These are phyloP conservation scores for Neonectria ditissima DNA, from an alignment of 2,329 filamentous ascomycete species.

Conservation along the genomic window DNA sequence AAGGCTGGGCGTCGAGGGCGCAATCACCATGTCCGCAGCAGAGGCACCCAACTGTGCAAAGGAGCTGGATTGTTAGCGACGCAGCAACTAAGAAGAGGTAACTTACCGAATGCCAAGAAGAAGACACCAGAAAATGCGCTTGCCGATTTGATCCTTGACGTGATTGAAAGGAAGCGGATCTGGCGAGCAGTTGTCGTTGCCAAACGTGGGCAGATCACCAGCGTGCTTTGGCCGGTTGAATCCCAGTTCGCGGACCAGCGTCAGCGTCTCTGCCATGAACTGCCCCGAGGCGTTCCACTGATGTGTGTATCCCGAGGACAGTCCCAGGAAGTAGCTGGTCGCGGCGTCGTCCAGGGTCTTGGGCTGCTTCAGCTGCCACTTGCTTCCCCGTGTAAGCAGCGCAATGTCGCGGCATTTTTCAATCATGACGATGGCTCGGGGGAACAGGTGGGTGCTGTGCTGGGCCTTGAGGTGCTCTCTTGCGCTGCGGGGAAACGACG, in stretches of 20 bases:
- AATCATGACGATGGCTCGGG: conserved; percentile 76
- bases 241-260: conserved; percentile 75
- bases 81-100: conserved; percentile 15
- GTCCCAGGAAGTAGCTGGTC: conserved; percentile 80
- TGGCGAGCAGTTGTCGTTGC: conserved; percentile 52
- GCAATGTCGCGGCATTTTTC: conserved; percentile 78
- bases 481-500: conserved; percentile 80
- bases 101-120: conserved; percentile 77
- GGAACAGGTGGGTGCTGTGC: conserved; percentile 73
- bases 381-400: conserved; percentile 72
- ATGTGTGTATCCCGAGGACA: conserved; percentile 75
- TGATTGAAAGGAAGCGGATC: conserved; percentile 70
- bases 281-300: conserved; percentile 75
- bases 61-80: conserved; percentile 61
- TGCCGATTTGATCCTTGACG: conserved; percentile 78
- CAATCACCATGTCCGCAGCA: conserved; percentile 78
- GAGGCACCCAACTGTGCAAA: conserved; percentile 81
- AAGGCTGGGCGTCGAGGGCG: conserved; percentile 79
- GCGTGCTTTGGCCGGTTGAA: conserved; percentile 68
- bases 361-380: conserved; percentile 59
- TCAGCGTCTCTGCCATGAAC: conserved; percentile 79
- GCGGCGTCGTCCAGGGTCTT: conserved; percentile 68
- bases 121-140: conserved; percentile 87
- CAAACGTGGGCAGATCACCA: conserved; percentile 54
- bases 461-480: conserved; percentile 75